These are phyloP conservation scores for Termitomyces sp. DNA, from an alignment of 768 basidiomycete genomes.

Conservation along the genomic window DNA sequence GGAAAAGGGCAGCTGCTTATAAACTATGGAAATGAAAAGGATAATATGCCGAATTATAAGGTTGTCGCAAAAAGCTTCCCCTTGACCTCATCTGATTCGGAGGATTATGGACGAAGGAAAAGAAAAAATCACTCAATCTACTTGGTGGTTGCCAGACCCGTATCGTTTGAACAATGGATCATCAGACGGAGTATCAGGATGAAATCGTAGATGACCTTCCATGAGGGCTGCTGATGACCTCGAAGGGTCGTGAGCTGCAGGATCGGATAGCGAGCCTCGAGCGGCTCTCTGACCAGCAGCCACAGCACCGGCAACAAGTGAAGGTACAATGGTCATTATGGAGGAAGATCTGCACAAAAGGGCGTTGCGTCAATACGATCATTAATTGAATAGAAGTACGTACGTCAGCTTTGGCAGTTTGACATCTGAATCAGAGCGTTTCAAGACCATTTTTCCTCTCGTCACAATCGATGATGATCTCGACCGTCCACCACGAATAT, in stretches of 20 bases:
- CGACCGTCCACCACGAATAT: constrained; percentile 84
- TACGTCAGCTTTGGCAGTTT: constrained; percentile 46
- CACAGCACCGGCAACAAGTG: constrained; percentile 40
- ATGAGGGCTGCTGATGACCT: constrained; percentile 76
- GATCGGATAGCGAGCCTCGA: constrained; percentile 63
- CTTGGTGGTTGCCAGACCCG: constrained; percentile 15
- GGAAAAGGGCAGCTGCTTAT: no score
- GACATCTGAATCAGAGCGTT: constrained; percentile 42
- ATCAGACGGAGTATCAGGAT: constrained; percentile 75
- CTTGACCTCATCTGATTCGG: not conserved
- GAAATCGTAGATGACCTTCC: constrained; percentile 83
- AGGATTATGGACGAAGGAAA: not conserved
- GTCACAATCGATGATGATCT: constrained; percentile 81
- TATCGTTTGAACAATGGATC: constrained; percentile 45
- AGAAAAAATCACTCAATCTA: not conserved
- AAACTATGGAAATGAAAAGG: no score
- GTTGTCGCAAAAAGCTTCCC: no score
- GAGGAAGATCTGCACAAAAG: constrained; percentile 22
- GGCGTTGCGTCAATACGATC: not conserved
- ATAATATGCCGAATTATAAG: no score
- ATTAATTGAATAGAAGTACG: constrained; percentile 1
- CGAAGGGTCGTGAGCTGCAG: constrained; percentile 72
- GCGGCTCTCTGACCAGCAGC: constrained; percentile 67
- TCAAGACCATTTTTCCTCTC: constrained; percentile 61
- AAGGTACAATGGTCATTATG: constrained; percentile 48